Base-by-base conservation (phyloP, 495 filamentous ascomycete genomes). In the Lichina pygmaea region DNA sequence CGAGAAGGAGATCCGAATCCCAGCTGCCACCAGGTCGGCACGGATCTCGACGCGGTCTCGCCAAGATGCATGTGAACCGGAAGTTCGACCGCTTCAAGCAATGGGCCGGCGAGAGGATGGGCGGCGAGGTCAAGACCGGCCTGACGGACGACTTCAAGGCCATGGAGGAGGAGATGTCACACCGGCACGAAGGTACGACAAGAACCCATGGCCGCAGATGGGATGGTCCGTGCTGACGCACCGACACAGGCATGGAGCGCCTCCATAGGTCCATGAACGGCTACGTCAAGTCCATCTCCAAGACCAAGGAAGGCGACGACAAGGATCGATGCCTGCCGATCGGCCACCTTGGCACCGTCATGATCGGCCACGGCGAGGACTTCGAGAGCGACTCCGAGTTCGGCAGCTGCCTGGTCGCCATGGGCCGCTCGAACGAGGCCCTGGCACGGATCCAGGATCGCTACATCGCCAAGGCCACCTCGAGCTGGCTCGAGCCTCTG, bases 41-140 rank as follows among this genome's bases (percentile, higher is more conserved):
- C 24, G 24, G 24, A 24, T 24, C 38, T 16, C n/a, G 42, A 54
- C 17, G 1, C 4, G 4, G 24, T 24, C 24, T 24, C 13, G 40
- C 47, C 59, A 68, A 34, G 46, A 92, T 93, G 85, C 82, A 86
- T 61, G 76, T 93, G 65, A 86, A 85, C 63, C 86, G 91, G 70
- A 93, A 92, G 59, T 72, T 95, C 56, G 89, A 83, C 61, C 78
- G 91, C 49, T 76, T 94, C 65, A 92, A 89, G 68, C 89, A 97
- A 78, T 97, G 86, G 86, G 84, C 84, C 9, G 82, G 83, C 46
- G 89, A 97, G 65, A 77, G 84, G 62, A 94, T 97, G 84, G 89
- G 89, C 52, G 74, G 75, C 43, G 89, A 95, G 61, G 71, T 72
- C 55, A 93, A 86, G 63, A 94, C 86, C 10, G 76, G 65, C 55